Evolutionary conservation across 148 eudicot species (phyloP), one percentile per base, ranked within the genome.

Genomic region (Fagopyrum tataricum): DNA sequence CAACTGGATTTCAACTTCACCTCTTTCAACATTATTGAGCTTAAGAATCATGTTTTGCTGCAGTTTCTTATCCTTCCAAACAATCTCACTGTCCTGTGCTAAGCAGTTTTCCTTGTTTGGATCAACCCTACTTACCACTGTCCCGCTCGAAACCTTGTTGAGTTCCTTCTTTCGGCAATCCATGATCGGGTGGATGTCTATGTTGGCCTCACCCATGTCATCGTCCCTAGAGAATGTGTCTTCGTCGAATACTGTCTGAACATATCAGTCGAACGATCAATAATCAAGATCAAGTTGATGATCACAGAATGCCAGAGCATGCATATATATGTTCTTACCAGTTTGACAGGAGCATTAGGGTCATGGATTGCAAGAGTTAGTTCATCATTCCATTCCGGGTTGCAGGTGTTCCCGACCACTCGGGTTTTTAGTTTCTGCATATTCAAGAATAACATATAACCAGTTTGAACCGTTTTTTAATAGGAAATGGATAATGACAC

Each of bases 371-470:
- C 79, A 78, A 81, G 56, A 40, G 84, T 78, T 44, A 81, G 72
- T 37, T 78, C 84, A 75, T 81, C 84, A 37, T 81, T 81, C 84
- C 84, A 81, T 41, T 75, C 84, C 4, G 84, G 84, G 7, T 81
- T 78, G 78, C 78, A 75, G 40, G 56, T 78, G 44, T 78, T 78
- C 13, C 69, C 72, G 4, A 81, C 74, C 77, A 77, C 80, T 40
- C 73, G 53, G 31, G 84, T 81, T 76, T 81, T 78, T 7, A 75
- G 37, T 75, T 72, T 81, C 84, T 81, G 76, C 61, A 78, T 56
- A 20, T 55, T 17, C 7, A 53, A 55, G 11, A 20, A n/a, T n/a
- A n/a, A 46, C 49, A 46, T 46, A 31, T 46, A 46, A 10, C 49
- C 49, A 46, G 10, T 46, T 46, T 46, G 49, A 10, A 46, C 49